A percentile compares a stretch with the other conserved stretches of the same genome.
phyloP scores from a whole-genome alignment of 257 asterid genomes.

The Marsdenia floribunda region DNA sequence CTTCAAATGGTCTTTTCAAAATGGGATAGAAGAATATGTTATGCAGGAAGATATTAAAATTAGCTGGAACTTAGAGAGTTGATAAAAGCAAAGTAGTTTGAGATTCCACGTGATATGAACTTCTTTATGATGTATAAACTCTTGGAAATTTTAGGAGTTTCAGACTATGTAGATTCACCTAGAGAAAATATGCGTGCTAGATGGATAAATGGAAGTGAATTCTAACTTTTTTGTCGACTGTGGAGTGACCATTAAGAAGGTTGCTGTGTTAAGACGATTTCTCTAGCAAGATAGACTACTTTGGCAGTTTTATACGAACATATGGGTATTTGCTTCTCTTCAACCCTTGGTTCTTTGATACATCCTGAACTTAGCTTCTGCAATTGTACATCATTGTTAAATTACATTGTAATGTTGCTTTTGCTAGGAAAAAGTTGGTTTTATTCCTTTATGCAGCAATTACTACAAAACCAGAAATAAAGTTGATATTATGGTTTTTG shows the following conservation, averaged over 20 bases:
- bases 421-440: neutral
- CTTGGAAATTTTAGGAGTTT: neutral
- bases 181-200: neutral
- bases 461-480: neutral
- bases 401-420: neutral
- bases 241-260: neutral
- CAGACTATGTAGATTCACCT: neutral
- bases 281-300: neutral
- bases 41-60: neutral
- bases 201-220: neutral
- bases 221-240: neutral
- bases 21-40: neutral
- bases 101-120: neutral
- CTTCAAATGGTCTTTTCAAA: neutral
- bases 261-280: neutral
- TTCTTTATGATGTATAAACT: neutral
- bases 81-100: neutral
- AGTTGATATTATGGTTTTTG: neutral
- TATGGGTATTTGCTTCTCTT: neutral
- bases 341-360: neutral
- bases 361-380: neutral
- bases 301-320: neutral
- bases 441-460: neutral
- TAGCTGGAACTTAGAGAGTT: neutral
- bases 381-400: neutral